phyloP scores from a whole-genome alignment of 345 rosid genomes.

The Salix brachista region DNA sequence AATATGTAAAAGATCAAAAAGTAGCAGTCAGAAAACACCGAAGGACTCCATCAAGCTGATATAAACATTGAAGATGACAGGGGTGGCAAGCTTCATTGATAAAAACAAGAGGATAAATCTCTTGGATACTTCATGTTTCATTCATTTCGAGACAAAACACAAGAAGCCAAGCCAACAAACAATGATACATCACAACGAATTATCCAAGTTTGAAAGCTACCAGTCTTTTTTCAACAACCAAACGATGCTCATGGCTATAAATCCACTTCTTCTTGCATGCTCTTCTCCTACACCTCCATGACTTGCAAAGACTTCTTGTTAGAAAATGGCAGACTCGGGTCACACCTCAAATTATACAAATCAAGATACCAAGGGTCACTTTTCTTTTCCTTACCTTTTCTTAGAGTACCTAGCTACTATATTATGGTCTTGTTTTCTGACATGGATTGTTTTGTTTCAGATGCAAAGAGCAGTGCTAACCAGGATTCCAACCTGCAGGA shows the following conservation, averaged over 20 bases:
- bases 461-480: not conserved
- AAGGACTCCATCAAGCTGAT: too few species aligned
- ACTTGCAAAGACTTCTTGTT: not conserved
- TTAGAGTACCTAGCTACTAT: not conserved
- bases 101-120: too few species aligned
- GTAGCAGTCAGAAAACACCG: too few species aligned
- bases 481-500: slow-evolving; percentile 12
- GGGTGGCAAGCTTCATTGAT: too few species aligned
- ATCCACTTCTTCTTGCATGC: not conserved
- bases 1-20: too few species aligned
- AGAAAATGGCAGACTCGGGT: slow-evolving; percentile 11
- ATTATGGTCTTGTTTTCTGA: too few species aligned
- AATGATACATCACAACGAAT: slow-evolving; percentile 4
- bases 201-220: slow-evolving; percentile 22
- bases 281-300: not conserved
- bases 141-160: not conserved
- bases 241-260: not conserved
- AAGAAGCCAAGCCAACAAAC: slow-evolving; percentile 28
- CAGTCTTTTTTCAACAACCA: slow-evolving; percentile 28
- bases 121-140: too few species aligned
- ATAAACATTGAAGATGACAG: too few species aligned
- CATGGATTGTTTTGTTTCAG: not conserved
- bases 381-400: not conserved
- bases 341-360: slow-evolving; percentile 3
- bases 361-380: not conserved